These are phyloP conservation scores for Claviceps sp. DNA, from an alignment of 2,329 filamentous ascomycete genomes.

Conservation along the genomic window DNA sequence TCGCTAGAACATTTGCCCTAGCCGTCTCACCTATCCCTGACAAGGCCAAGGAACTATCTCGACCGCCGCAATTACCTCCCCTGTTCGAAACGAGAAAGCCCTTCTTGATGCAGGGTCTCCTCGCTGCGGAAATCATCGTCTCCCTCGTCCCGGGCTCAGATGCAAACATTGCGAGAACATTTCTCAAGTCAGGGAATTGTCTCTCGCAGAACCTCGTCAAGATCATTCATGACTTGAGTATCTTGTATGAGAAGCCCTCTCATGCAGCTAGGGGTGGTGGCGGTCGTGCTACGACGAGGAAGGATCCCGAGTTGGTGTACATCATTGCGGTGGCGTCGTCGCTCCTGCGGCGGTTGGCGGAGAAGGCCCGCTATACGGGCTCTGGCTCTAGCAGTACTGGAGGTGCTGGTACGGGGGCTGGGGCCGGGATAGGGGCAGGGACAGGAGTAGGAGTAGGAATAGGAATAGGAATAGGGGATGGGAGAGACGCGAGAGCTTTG, in stretches of 20 bases:
- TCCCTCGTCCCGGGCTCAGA: conserved; percentile 62
- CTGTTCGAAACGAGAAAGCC: conserved; percentile 76
- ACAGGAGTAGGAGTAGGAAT: too few species aligned
- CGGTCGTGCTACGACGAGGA: conserved; percentile 18
- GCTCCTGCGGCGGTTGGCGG: conserved; percentile 52
- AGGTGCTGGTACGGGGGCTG: too few species aligned
- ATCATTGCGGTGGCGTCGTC: conserved; percentile 57
- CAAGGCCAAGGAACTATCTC: conserved; percentile 33
- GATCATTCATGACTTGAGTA: conserved; percentile 59
- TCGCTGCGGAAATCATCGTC: conserved; percentile 79
- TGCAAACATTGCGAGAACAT: conserved; percentile 56
- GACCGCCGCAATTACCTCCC: conserved; percentile 45
- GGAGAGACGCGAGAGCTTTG: conserved; percentile 28
- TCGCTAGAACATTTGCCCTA: conserved; percentile 77
- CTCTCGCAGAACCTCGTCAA: conserved; percentile 70
- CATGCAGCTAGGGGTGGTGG: conserved; percentile 15
- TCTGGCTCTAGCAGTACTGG: conserved; percentile 28
- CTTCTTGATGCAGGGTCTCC: conserved; percentile 78
- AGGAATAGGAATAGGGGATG: conserved; percentile 29
- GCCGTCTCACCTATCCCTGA: conserved; percentile 78
- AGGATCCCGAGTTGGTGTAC: conserved; percentile 41
- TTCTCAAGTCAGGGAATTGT: conserved; percentile 73
- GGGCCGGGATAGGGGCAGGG: too few species aligned
- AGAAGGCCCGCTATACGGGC: conserved; percentile 48
- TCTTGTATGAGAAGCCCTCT: conserved; percentile 35